These are phyloP conservation scores for cucumber (Cucumis sativus) DNA, from an alignment of 306 rosid genomes.

Conservation along the genomic window Cucumber_9930_V3 NC_026655.2:15578001-15578500, in stretches of 20 bases:
- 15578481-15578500: background rate
- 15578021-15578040: conserved; percentile 42
- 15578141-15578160: conserved; percentile 16
- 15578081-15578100: conserved; percentile 15
- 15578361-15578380: conserved; percentile 67
- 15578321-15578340: conserved; percentile 61
- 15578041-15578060: conserved; percentile 66
- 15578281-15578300: conserved; percentile 74
- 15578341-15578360: conserved; percentile 57
- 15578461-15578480: background rate
- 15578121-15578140: conserved; percentile 11
- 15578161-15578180: conserved; percentile 91
- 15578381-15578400: conserved; percentile 7
- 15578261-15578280: conserved; percentile 57
- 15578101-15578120: conserved; percentile 1
- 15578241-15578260: conserved; percentile 83
- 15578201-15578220: conserved; percentile 93
- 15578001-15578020: conserved; percentile 82
- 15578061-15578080: conserved; percentile 56
- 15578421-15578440: background rate
- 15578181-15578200: conserved; percentile 88
- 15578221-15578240: conserved; percentile 91
- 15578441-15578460: background rate
- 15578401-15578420: background rate
- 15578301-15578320: conserved; percentile 64